A percentile compares a stretch with the other conserved stretches of the same genome.
phyloP scores from a whole-genome alignment of 805 yeast species.

The Saccharomycopsis lassenensis region DNA sequence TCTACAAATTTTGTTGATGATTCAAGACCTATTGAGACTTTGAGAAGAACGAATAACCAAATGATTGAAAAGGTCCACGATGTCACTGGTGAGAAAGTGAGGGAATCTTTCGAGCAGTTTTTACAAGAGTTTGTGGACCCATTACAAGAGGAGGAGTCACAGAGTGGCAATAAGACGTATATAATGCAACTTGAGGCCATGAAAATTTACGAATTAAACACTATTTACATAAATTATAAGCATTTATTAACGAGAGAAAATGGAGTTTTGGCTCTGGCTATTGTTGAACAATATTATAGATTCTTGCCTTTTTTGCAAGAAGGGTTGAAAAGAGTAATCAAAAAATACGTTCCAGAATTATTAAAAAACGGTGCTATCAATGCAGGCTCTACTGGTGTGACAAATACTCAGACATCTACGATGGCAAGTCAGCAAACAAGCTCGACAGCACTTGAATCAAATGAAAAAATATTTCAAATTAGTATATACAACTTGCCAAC shows the following conservation, averaged over 20 bases:
- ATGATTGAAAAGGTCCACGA: slow-evolving; percentile 82
- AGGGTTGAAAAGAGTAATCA: slow-evolving; percentile 65
- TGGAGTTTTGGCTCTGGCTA: slow-evolving; percentile 82
- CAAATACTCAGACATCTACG: slow-evolving; percentile 20
- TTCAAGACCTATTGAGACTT: slow-evolving; percentile 12
- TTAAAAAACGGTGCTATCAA: slow-evolving; percentile 35
- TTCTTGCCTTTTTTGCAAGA: slow-evolving; percentile 74
- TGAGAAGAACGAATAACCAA: slow-evolving; percentile 45
- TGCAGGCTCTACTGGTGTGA: slow-evolving; percentile 15
- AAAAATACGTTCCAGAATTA: slow-evolving; percentile 63
- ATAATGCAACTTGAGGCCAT: slow-evolving; percentile 72
- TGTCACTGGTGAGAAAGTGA: slow-evolving; percentile 86
- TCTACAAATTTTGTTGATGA: slow-evolving; percentile 8
- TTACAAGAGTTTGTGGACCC: slow-evolving; percentile 47
- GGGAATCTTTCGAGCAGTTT: slow-evolving; percentile 82
- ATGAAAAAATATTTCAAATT: slow-evolving; percentile 76
- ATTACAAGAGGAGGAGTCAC: slow-evolving; percentile 26
- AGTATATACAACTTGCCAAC: slow-evolving; percentile 81
- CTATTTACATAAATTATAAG: slow-evolving; percentile 76
- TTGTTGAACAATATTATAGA: slow-evolving; percentile 84
- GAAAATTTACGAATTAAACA: slow-evolving; percentile 62
- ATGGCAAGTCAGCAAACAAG: slow-evolving; percentile 28
- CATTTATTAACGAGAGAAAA: slow-evolving; percentile 68
- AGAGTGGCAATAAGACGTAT: slow-evolving; percentile 49
- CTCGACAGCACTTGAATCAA: slow-evolving; percentile 35